Evolutionary conservation across 352 stramenopile species (phyloP).

Genomic region (Pythium biforme): DNA sequence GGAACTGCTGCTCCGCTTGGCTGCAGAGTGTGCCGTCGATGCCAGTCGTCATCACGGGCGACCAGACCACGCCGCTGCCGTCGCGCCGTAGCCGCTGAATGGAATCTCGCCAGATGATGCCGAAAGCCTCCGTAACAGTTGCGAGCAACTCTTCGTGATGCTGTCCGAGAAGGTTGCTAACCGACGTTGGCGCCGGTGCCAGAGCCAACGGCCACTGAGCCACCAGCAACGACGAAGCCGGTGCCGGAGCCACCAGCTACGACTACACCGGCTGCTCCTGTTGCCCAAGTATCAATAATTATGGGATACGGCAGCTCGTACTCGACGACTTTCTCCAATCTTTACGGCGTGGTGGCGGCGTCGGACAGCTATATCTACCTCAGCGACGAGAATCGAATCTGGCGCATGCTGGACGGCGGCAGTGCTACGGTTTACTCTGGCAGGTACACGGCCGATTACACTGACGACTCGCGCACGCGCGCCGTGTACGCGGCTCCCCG

Average conservation of each 20-base stretch:
- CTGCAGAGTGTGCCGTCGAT: not conserved
- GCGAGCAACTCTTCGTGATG: too few species aligned
- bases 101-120: too few species aligned
- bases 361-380: constrained; percentile 14
- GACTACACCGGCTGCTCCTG: too few species aligned
- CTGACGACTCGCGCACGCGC: not conserved
- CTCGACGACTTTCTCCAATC: not conserved
- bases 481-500: not conserved
- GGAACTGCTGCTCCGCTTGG: not conserved
- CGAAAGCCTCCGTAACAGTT: too few species aligned
- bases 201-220: not conserved
- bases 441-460: not conserved
- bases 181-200: too few species aligned
- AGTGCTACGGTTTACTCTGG: not conserved
- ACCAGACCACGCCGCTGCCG: not conserved
- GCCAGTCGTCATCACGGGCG: not conserved
- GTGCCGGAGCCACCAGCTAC: not conserved
- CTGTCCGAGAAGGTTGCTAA: too few species aligned
- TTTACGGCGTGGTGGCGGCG: not conserved
- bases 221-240: not conserved
- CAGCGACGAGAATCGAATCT: constrained; percentile 8
- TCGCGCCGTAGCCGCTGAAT: not conserved
- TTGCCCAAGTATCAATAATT: constrained; percentile 6
- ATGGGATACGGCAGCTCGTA: constrained; percentile 1
- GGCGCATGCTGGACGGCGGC: constrained; percentile 4